Conservation (phyloP, 495 filamentous ascomycete species). For the Rusavskia elegans region DNA sequence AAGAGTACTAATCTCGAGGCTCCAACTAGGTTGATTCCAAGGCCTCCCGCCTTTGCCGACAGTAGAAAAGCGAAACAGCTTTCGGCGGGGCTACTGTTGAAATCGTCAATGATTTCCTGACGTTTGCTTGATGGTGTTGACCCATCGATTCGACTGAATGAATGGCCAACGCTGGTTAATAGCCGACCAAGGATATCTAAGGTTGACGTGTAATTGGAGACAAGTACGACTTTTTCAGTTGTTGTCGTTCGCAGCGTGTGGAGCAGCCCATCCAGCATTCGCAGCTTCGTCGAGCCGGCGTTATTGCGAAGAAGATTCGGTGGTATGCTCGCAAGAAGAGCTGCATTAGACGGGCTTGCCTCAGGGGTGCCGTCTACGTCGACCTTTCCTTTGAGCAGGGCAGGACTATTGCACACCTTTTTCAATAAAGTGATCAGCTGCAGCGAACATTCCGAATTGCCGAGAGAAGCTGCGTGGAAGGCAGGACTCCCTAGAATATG, state of each 20-base stretch:
- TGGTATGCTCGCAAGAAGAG: conserved; percentile 44
- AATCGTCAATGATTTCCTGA: conserved; percentile 60
- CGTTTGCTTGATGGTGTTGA: conserved; percentile 51
- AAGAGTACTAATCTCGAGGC: conserved; percentile 63
- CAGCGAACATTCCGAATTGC: conserved; percentile 51
- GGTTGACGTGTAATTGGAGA: conserved; percentile 71
- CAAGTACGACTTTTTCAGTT: conserved; percentile 61
- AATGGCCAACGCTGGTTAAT: conserved; percentile 44
- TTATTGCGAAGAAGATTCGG: conserved; percentile 39
- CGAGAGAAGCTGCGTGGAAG: conserved; percentile 45
- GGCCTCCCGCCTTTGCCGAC: conserved; percentile 63
- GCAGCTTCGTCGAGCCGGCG: conserved; percentile 51
- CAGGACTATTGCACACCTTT: conserved; percentile 71
- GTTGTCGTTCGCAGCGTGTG: conserved; percentile 44
- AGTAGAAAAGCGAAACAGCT: conserved; percentile 60
- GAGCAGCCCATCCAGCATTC: conserved; percentile 54
- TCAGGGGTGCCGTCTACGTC: conserved; percentile 15
- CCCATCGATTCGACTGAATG: conserved; percentile 60
- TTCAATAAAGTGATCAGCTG: conserved; percentile 67
- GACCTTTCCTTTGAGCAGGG: conserved; percentile 37
- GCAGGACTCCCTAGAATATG: conserved; percentile 52
- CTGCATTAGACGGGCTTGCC: conserved; percentile 24
- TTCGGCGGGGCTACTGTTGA: conserved; percentile 45
- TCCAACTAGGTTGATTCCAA: conserved; percentile 64
- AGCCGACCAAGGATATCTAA: conserved; percentile 53